Evolutionary conservation across 306 rosid genomes (phyloP), one percentile per base, ranked within the genome.

Genomic region (Medicago truncatula): DNA sequence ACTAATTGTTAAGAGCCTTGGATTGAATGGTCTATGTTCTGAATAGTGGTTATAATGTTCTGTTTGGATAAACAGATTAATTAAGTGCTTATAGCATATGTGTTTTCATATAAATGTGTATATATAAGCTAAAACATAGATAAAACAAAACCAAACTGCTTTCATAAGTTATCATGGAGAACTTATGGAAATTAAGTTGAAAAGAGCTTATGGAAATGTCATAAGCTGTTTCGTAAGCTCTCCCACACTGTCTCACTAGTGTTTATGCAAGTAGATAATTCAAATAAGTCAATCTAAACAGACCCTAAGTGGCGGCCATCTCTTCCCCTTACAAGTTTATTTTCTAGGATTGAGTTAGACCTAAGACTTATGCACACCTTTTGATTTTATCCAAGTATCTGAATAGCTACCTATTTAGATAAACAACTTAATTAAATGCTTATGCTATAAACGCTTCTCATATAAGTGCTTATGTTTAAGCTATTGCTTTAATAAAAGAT

Each of bases 301-400:
- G 6, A 14, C 53, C n/a, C 16, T 47, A 13, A 47, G 53, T 47
- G 17, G 53, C 14, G 16, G 8, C 7, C 47, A 43, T 43, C 47
- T 43, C 14, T 43, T 43, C 47, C 12, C 12, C 47, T 10, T 43
- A 43, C 0, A 43, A 43, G 13, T 6, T n/a, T 6, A 2, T 49
- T 49, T 15, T 49, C 20, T 15, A n/a, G 20, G 20, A 49, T 49
- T 15, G 8, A 50, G 20, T n/a, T n/a, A 50, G 10, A 6, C 10
- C 57, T 3, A 50, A 16, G 16, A n/a, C 11, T 52, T 52, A 52
- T n/a, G 9, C 7, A 40, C 25, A 72, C 67, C 34, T 43, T 17
- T 78, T 40, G 70, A 25, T 61, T 74, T 59, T 4, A 20, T 47
- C 11, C 54, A 59, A 73, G 47, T 52, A 64, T 50, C 46, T 75